A percentile compares a stretch with the other conserved stretches of the same genome.
Evolutionary conservation across 2,329 filamentous ascomycete genomes (phyloP).

Genomic region (Claviceps sorghi): DNA sequence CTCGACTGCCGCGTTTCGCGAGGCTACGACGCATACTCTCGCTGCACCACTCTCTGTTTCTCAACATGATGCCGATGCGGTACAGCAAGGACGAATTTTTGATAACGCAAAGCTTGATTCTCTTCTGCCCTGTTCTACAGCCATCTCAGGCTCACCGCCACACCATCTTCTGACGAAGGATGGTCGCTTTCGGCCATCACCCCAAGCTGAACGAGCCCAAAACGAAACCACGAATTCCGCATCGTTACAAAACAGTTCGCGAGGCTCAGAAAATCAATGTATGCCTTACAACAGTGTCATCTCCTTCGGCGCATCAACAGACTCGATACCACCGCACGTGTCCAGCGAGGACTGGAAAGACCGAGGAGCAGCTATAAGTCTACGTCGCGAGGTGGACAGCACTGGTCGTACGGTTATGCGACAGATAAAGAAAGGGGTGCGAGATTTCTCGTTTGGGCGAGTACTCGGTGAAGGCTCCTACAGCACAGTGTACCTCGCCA

Average conservation of each 20-base stretch:
- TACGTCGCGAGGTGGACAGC: constrained; percentile 71
- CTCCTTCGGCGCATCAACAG: constrained; percentile 21
- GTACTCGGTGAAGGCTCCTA: constrained; percentile 93
- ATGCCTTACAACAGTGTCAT: constrained; percentile 11
- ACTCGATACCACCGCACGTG: not conserved
- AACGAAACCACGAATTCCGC: constrained; percentile 36
- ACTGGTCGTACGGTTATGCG: constrained; percentile 69
- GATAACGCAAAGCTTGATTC: not conserved
- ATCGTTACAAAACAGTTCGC: constrained; percentile 64
- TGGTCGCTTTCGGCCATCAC: constrained; percentile 8
- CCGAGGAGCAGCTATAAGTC: constrained; percentile 71
- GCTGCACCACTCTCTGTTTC: constrained; percentile 5
- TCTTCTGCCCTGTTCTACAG: not conserved
- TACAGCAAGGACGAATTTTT: not conserved
- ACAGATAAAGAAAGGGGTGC: constrained; percentile 89
- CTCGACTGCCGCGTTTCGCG: constrained; percentile 10
- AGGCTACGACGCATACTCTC: constrained; percentile 9
- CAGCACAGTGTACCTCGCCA: constrained; percentile 86
- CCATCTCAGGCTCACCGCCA: constrained; percentile 6
- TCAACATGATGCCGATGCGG: not conserved
- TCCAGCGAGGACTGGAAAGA: constrained; percentile 91
- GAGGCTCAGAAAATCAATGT: constrained; percentile 33
- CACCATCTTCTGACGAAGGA: constrained; percentile 1
- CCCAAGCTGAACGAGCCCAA: constrained; percentile 35
- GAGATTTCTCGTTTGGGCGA: constrained; percentile 87